These are phyloP conservation scores for Fragaria nilgerrensis DNA, from an alignment of 306 rosid species.

Conservation along the genomic window DNA sequence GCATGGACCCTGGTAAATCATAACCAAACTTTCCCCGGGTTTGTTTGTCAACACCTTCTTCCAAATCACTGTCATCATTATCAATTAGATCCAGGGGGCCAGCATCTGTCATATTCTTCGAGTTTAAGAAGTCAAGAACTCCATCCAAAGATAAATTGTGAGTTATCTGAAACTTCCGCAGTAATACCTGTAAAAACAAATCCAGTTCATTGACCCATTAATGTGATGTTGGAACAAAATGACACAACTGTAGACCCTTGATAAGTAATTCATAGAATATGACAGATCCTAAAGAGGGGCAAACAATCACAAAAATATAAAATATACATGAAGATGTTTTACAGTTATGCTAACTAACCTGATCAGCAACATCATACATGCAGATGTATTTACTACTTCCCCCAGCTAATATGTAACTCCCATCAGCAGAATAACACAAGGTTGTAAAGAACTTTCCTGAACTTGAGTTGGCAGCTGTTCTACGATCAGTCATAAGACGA, in stretches of 20 bases:
- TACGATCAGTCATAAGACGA: conserved; percentile 87
- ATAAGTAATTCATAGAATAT: not conserved
- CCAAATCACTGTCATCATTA: conserved; percentile 67
- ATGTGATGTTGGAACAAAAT: not conserved
- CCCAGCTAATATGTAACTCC: conserved; percentile 87
- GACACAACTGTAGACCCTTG: not conserved
- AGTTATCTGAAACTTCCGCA: conserved; percentile 83
- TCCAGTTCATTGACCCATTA: conserved; percentile 21
- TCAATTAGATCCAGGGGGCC: conserved; percentile 91
- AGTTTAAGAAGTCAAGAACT: conserved; percentile 83
- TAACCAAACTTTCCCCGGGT: conserved; percentile 57
- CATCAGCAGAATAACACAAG: conserved; percentile 88
- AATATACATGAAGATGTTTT: not conserved
- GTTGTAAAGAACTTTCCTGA: conserved; percentile 90
- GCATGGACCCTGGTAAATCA: conserved; percentile 82
- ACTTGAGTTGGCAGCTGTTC: conserved; percentile 80
- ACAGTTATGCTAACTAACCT: conserved; percentile 53
- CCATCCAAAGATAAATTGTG: conserved; percentile 93
- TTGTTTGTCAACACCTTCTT: conserved; percentile 82
- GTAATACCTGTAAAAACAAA: conserved; percentile 58
- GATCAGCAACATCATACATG: conserved; percentile 92
- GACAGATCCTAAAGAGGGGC: not conserved
- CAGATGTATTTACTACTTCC: conserved; percentile 90
- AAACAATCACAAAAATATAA: not conserved
- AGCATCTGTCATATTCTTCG: conserved; percentile 91